These are phyloP conservation scores for Saxophila tyrrhenica DNA, from an alignment of 495 filamentous ascomycete species.

Conservation along the genomic window DNA sequence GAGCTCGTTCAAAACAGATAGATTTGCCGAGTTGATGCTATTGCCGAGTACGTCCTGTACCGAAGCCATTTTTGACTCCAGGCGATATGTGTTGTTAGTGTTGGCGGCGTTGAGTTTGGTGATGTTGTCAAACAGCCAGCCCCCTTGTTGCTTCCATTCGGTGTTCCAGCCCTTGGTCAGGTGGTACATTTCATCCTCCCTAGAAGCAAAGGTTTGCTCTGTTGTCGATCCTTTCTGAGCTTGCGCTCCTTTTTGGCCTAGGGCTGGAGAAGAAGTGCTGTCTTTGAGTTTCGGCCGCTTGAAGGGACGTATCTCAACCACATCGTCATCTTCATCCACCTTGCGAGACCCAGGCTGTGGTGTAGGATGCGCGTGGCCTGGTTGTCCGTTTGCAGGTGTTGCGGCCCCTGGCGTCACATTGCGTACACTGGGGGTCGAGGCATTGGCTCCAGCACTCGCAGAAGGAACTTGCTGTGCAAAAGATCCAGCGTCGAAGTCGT, in stretches of 20 bases:
- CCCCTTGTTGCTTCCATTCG: slow-evolving; percentile 24
- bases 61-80: not conserved
- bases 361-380: not conserved
- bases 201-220: not conserved
- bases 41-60: slow-evolving; percentile 12
- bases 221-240: too few relatives aligned
- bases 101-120: slow-evolving; percentile 1
- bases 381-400: not conserved
- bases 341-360: not conserved
- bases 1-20: slow-evolving; percentile 11
- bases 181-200: not conserved
- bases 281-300: not conserved
- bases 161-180: slow-evolving; percentile 20
- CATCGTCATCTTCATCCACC: slow-evolving; percentile 5
- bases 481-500: not conserved
- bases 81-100: not conserved
- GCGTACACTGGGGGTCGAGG: not conserved
- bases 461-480: not conserved
- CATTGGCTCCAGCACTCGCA: not conserved
- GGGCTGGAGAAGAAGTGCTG: not conserved
- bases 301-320: slow-evolving; percentile 1
- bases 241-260: not conserved
- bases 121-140: slow-evolving; percentile 18
- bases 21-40: slow-evolving; percentile 9
- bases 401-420: not conserved